A percentile compares a stretch with the other conserved stretches of the same genome.
These are phyloP conservation scores for Telopea speciosissima DNA, from an alignment of 177 flowering plant genomes.

Conservation along the genomic window DNA sequence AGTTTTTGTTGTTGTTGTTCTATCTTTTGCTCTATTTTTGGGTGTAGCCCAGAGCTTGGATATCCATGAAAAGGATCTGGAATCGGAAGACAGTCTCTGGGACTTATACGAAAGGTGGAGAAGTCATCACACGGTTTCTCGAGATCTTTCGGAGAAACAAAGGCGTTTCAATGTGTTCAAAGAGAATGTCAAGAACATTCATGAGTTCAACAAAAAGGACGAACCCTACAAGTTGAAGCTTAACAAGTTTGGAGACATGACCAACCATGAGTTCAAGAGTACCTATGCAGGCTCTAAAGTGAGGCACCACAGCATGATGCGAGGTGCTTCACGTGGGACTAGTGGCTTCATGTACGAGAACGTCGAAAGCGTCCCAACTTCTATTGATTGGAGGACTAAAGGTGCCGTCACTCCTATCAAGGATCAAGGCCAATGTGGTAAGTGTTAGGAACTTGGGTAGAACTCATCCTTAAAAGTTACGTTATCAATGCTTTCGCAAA, in stretches of 20 bases:
- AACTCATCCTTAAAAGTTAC: no score
- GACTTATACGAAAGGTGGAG: conserved; percentile 53
- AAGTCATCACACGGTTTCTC: conserved; percentile 28
- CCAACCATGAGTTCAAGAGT: neutral
- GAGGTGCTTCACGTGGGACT: neutral
- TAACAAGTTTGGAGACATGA: neutral
- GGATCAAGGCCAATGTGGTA: conserved; percentile 29
- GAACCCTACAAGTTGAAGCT: neutral
- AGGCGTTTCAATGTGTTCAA: conserved; percentile 50
- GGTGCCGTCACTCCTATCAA: conserved; percentile 36
- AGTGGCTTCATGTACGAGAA: conserved; percentile 18
- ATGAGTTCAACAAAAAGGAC: neutral
- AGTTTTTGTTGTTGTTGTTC: conserved; percentile 14
- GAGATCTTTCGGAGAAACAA: conserved; percentile 30
- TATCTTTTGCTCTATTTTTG: conserved; percentile 24
- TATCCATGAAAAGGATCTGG: conserved; percentile 38
- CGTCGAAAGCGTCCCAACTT: conserved; percentile 19
- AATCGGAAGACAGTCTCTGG: conserved; percentile 43
- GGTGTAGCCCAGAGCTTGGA: conserved; percentile 31
- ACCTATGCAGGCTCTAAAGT: conserved; percentile 31
- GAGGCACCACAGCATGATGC: neutral
- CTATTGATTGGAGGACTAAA: conserved; percentile 43
- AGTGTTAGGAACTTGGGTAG: no score
- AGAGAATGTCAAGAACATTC: conserved; percentile 25
- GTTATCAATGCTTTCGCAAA: no score